phyloP scores from a whole-genome alignment of 768 basidiomycete genomes.

The Trametes meyenii region DNA sequence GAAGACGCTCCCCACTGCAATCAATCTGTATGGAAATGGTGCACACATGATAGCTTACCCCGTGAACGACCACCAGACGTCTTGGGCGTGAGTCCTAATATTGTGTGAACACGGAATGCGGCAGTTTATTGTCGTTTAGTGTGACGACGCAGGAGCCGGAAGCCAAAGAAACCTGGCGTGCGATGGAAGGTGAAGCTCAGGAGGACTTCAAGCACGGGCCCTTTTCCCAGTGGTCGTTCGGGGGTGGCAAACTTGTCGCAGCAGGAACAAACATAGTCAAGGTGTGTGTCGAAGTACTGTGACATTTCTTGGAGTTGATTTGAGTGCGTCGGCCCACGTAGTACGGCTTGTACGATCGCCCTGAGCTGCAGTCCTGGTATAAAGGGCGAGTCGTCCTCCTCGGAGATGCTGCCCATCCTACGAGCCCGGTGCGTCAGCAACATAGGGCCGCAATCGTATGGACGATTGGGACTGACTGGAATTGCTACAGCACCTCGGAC shows the following conservation, averaged over 20 bases:
- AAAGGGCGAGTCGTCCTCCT: slow-evolving; percentile 44
- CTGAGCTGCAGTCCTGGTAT: slow-evolving; percentile 43
- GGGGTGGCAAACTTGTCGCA: slow-evolving; percentile 31
- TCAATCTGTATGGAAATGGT: slow-evolving; percentile 42
- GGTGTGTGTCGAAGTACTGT: slow-evolving; percentile 16
- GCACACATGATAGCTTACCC: slow-evolving; percentile 43
- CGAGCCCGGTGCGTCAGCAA: background rate
- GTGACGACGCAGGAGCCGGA: slow-evolving; percentile 41
- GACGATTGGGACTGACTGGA: background rate
- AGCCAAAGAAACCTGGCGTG: slow-evolving; percentile 45
- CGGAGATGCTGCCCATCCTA: slow-evolving; percentile 38
- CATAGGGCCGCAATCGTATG: slow-evolving; percentile 14
- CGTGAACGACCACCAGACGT: slow-evolving; percentile 34
- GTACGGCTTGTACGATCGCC: slow-evolving; percentile 48
- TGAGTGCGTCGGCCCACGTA: slow-evolving; percentile 3
- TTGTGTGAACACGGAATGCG: background rate
- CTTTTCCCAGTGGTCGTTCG: slow-evolving; percentile 32
- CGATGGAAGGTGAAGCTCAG: slow-evolving; percentile 35
- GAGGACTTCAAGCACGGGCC: slow-evolving; percentile 29
- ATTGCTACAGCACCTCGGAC: slow-evolving; percentile 43
- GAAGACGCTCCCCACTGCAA: slow-evolving; percentile 26
- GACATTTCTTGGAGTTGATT: background rate
- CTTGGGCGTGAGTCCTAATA: slow-evolving; percentile 40
- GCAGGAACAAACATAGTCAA: slow-evolving; percentile 33
- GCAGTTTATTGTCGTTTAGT: slow-evolving; percentile 21